Conservation (phyloP, 441 rosid genomes). For the Erysimum cheiri region DNA sequence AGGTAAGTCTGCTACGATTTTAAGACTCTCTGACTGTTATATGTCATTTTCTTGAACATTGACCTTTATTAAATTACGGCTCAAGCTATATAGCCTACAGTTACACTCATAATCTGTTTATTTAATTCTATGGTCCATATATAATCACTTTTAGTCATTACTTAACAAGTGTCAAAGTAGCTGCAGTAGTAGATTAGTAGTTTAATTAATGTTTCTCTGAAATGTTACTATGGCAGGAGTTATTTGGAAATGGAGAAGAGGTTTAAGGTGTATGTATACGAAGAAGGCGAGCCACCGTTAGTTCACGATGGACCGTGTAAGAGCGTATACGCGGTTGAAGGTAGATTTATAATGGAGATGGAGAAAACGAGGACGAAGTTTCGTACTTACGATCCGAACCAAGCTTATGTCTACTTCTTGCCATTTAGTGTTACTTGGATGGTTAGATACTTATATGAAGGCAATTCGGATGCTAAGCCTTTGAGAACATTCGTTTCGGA, state of each 20-base stretch:
- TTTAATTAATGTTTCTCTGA: neutral
- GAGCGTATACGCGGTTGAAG: slow-evolving; percentile 80
- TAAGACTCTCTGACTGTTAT: neutral
- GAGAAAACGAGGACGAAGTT: slow-evolving; percentile 61
- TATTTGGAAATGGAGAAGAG: slow-evolving; percentile 86
- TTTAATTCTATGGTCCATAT: neutral
- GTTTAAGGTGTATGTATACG: slow-evolving; percentile 86
- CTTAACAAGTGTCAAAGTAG: slow-evolving; percentile 25
- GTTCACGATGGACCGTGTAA: slow-evolving; percentile 93
- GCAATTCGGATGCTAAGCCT: slow-evolving; percentile 50
- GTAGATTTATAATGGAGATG: slow-evolving; percentile 82
- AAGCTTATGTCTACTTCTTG: slow-evolving; percentile 84
- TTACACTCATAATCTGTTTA: slow-evolving; percentile 5
- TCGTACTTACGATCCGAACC: slow-evolving; percentile 57
- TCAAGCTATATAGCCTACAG: slow-evolving; percentile 20
- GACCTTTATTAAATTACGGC: slow-evolving; percentile 32
- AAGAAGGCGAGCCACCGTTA: slow-evolving; percentile 89
- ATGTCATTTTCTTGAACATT: slow-evolving; percentile 27
- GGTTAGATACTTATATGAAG: slow-evolving; percentile 68
- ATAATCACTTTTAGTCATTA: neutral
- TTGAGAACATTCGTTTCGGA: slow-evolving; percentile 66
- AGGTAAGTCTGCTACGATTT: slow-evolving; percentile 18
- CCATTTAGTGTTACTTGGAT: slow-evolving; percentile 88
- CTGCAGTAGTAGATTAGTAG: neutral
- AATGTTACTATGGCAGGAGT: slow-evolving; percentile 54